A percentile compares a stretch with the other conserved stretches of the same genome.
phyloP scores from a whole-genome alignment of 1,139 yeast genomes.

The Debaryomycetaceae sp. region DNA sequence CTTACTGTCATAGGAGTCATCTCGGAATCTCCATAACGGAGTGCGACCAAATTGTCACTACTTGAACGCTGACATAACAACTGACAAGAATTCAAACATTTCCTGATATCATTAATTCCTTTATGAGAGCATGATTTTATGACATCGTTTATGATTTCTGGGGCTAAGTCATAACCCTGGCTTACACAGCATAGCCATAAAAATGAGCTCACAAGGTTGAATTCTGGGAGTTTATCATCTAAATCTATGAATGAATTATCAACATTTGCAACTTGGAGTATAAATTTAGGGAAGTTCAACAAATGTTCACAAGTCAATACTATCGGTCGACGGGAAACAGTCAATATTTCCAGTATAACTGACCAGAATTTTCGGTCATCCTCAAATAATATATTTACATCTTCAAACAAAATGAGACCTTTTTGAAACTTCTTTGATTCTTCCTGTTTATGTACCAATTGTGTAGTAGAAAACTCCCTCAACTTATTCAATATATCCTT shows the following conservation, averaged over 20 bases:
- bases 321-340: slow-evolving; percentile 73
- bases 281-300: slow-evolving; percentile 49
- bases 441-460: slow-evolving; percentile 57
- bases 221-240: slow-evolving; percentile 20
- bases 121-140: slow-evolving; percentile 17
- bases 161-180: slow-evolving; percentile 36
- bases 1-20: background rate
- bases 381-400: slow-evolving; percentile 78
- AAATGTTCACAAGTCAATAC: slow-evolving; percentile 68
- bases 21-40: background rate
- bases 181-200: slow-evolving; percentile 40
- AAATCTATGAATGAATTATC: slow-evolving; percentile 36
- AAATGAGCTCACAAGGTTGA: slow-evolving; percentile 26
- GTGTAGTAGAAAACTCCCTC: slow-evolving; percentile 82
- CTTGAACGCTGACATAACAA: slow-evolving; percentile 41
- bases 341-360: slow-evolving; percentile 60
- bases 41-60: background rate
- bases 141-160: slow-evolving; percentile 28
- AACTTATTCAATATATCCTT: slow-evolving; percentile 65
- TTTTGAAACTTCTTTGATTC: slow-evolving; percentile 44
- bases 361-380: slow-evolving; percentile 82
- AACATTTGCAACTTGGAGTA: slow-evolving; percentile 44
- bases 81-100: slow-evolving; percentile 54
- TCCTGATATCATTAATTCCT: slow-evolving; percentile 50
- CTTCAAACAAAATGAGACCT: slow-evolving; percentile 78